Evolutionary conservation across 495 filamentous ascomycete genomes (phyloP).

Genomic region (Penicillium parvum): DNA sequence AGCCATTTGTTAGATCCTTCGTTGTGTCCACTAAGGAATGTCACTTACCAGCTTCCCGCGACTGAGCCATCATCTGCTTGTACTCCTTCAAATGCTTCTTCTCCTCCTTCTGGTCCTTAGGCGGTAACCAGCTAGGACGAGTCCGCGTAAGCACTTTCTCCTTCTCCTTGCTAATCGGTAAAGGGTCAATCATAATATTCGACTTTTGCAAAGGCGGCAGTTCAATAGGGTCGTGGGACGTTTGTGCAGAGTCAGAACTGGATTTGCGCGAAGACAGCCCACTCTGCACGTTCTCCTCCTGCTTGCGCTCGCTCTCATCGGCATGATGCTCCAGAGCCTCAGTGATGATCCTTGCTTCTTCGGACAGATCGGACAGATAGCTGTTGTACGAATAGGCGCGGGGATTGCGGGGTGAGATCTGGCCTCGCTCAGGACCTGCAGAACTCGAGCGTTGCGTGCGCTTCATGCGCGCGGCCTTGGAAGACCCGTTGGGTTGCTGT

Average conservation of each 20-base stretch:
- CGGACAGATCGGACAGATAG: conserved; percentile 71
- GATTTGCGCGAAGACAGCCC: conserved; percentile 41
- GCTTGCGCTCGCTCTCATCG: conserved; percentile 53
- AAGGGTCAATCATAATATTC: conserved; percentile 92
- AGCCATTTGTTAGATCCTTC: conserved; percentile 2
- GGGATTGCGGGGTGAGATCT: conserved; percentile 46
- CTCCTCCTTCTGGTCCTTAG: conserved; percentile 90
- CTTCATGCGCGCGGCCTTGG: conserved; percentile 32
- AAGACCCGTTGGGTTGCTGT: conserved; percentile 20
- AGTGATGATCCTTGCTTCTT: conserved; percentile 83
- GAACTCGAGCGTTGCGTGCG: conserved; percentile 38
- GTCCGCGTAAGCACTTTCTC: conserved; percentile 87
- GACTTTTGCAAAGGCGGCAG: conserved; percentile 80
- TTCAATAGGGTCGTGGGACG: conserved; percentile 52
- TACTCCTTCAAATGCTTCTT: conserved; percentile 88
- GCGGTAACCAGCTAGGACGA: conserved; percentile 90
- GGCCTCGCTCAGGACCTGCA: conserved; percentile 40
- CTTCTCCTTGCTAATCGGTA: conserved; percentile 95
- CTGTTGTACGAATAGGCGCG: conserved; percentile 84
- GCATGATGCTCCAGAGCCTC: conserved; percentile 85
- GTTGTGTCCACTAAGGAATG: not conserved
- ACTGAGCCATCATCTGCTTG: conserved; percentile 84
- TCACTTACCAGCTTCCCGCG: conserved; percentile 62
- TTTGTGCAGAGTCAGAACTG: conserved; percentile 51
- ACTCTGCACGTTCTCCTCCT: conserved; percentile 49